Conservation (phyloP, 2,329 filamentous ascomycete species). For the Capronia americana region DNA sequence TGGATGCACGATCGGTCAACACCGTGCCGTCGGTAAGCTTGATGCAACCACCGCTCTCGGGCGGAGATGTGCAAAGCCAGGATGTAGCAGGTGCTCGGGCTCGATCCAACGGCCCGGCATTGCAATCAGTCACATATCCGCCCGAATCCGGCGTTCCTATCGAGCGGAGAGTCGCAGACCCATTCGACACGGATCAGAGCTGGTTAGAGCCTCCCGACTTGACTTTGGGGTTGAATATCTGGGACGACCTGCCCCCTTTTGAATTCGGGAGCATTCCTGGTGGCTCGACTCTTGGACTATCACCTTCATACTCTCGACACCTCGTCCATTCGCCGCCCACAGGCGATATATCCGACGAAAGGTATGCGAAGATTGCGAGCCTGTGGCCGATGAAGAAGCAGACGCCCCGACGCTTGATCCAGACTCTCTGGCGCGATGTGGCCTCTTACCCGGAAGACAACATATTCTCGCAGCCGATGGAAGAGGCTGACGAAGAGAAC, state of each 20-base stretch:
- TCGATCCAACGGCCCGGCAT: background rate
- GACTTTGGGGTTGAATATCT: constrained; percentile 11
- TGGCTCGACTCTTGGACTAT: constrained; percentile 9
- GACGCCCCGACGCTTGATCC: constrained; percentile 15
- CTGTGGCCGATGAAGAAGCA: constrained; percentile 21
- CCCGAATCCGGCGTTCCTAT: background rate
- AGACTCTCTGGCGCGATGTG: constrained; percentile 23
- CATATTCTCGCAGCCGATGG: constrained; percentile 9
- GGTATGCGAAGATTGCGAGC: constrained; percentile 23
- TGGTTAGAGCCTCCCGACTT: constrained; percentile 19
- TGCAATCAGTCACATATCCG: background rate
- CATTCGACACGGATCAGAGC: constrained; percentile 10
- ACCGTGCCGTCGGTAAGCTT: background rate
- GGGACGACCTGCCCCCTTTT: constrained; percentile 19
- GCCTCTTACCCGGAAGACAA: constrained; percentile 20
- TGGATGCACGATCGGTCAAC: background rate
- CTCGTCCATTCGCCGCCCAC: constrained; percentile 19
- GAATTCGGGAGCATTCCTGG: constrained; percentile 12
- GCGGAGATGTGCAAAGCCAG: background rate
- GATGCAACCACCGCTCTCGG: constrained; percentile 1
- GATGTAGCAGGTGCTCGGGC: background rate
- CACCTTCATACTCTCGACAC: constrained; percentile 4
- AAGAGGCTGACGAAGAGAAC: background rate
- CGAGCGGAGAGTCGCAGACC: background rate
- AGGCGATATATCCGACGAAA: constrained; percentile 20